Evolutionary conservation across 228 moss, liverwort and hornwort species (phyloP).

Genomic region (Sphagnum fallax): DNA sequence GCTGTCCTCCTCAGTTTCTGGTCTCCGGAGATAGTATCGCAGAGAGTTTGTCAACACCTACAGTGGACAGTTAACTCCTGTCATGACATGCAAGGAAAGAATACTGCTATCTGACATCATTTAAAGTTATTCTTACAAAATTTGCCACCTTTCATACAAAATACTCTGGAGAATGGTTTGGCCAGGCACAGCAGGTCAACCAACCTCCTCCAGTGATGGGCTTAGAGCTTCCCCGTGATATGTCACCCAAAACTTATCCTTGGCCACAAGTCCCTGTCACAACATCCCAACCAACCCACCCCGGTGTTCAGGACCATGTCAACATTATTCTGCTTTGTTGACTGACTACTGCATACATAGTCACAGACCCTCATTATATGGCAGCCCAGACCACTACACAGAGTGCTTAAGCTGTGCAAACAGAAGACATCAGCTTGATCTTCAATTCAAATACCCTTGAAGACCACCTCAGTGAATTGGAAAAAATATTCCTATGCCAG

Average conservation of each 20-base stretch:
- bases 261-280: constrained; percentile 69
- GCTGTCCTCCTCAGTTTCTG: constrained; percentile 77
- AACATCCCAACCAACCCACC: background rate
- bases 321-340: background rate
- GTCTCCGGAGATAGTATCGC: constrained; percentile 73
- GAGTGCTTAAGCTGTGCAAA: background rate
- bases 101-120: too few species aligned
- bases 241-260: constrained; percentile 76
- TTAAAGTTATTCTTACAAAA: background rate
- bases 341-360: background rate
- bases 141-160: background rate
- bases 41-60: constrained; percentile 69
- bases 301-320: background rate
- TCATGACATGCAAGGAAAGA: background rate
- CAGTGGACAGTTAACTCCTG: background rate
- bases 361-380: background rate
- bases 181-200: background rate
- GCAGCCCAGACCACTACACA: background rate
- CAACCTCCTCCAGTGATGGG: constrained; percentile 69
- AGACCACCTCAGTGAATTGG: background rate
- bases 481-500: too few species aligned
- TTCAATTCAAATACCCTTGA: background rate
- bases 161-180: background rate
- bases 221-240: constrained; percentile 74
- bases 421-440: background rate